Conservation (phyloP, 805 yeast species). For the Saccharomycopsis fibuligera region DNA sequence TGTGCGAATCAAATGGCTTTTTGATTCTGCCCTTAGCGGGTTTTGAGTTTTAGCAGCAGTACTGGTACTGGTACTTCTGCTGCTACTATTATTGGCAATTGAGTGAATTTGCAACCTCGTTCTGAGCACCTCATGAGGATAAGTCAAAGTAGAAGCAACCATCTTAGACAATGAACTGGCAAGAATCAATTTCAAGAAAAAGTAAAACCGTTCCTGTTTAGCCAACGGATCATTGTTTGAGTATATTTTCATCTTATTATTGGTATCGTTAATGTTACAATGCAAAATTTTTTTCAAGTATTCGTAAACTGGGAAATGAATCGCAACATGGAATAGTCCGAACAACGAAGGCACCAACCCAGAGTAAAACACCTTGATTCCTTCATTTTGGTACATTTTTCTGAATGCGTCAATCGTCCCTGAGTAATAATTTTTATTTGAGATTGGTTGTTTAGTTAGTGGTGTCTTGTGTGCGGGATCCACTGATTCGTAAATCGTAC, state of each 20-base stretch:
- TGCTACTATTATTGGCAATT: slow-evolving; percentile 17
- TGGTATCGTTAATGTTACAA: slow-evolving; percentile 25
- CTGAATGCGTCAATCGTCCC: slow-evolving; percentile 81
- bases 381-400: slow-evolving; percentile 76
- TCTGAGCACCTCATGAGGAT: slow-evolving; percentile 92
- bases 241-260: slow-evolving; percentile 22
- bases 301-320: slow-evolving; percentile 93
- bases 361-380: slow-evolving; percentile 72
- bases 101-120: slow-evolving; percentile 73
- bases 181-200: slow-evolving; percentile 39
- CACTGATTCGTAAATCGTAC: slow-evolving; percentile 32
- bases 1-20: slow-evolving; percentile 18
- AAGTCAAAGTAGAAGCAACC: slow-evolving; percentile 82
- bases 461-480: slow-evolving; percentile 26
- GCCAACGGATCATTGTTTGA: slow-evolving; percentile 21
- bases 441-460: slow-evolving; percentile 10
- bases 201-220: slow-evolving; percentile 22
- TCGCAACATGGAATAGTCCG: slow-evolving; percentile 90
- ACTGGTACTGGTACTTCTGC: slow-evolving; percentile 2
- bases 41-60: not conserved
- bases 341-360: slow-evolving; percentile 87
- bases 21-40: not conserved
- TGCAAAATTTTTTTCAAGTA: slow-evolving; percentile 54
- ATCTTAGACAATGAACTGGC: slow-evolving; percentile 83
- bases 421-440: slow-evolving; percentile 40